Conservation (phyloP, 2,329 filamentous ascomycete genomes). For the Colletotrichum scovillei region DNA sequence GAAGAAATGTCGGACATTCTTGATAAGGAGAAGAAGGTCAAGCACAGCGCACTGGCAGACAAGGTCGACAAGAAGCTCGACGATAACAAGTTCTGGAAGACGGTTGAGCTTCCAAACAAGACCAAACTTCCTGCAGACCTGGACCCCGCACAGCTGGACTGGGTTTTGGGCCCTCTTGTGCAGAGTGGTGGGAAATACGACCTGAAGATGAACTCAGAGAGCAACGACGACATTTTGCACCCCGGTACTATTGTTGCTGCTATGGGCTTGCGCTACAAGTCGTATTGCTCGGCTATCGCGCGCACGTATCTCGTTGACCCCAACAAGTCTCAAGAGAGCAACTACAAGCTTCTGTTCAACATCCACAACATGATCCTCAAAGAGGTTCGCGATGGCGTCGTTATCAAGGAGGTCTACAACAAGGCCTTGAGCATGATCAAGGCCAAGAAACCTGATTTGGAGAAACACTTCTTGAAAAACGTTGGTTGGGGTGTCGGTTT, state of each 20-base stretch:
- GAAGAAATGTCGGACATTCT: conserved; percentile 98
- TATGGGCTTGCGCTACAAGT: conserved; percentile 93
- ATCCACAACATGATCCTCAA: conserved; percentile 93
- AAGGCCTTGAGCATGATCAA: conserved; percentile 86
- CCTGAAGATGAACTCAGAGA: conserved; percentile 80
- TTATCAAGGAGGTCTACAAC: conserved; percentile 89
- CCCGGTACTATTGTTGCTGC: conserved; percentile 94
- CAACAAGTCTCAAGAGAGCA: conserved; percentile 93
- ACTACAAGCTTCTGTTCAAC: conserved; percentile 88
- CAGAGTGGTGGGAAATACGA: conserved; percentile 98
- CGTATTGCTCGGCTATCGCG: conserved; percentile 91
- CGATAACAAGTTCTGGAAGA: conserved; percentile 93
- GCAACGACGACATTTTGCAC: conserved; percentile 85
- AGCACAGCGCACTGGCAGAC: conserved; percentile 85
- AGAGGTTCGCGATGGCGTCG: conserved; percentile 86
- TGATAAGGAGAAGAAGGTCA: conserved; percentile 97
- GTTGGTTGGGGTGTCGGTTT: conserved; percentile 94
- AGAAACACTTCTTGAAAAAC: conserved; percentile 94
- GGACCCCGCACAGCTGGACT: conserved; percentile 89
- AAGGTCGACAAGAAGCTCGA: conserved; percentile 94
- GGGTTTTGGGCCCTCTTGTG: conserved; percentile 89
- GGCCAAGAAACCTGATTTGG: conserved; percentile 92
- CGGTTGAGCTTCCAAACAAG: conserved; percentile 74
- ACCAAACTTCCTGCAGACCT: conserved; percentile 88
- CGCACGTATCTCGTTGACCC: conserved; percentile 97